Conservation (phyloP, 495 filamentous ascomycete genomes). For the Lasiosphaeria hispida region DNA sequence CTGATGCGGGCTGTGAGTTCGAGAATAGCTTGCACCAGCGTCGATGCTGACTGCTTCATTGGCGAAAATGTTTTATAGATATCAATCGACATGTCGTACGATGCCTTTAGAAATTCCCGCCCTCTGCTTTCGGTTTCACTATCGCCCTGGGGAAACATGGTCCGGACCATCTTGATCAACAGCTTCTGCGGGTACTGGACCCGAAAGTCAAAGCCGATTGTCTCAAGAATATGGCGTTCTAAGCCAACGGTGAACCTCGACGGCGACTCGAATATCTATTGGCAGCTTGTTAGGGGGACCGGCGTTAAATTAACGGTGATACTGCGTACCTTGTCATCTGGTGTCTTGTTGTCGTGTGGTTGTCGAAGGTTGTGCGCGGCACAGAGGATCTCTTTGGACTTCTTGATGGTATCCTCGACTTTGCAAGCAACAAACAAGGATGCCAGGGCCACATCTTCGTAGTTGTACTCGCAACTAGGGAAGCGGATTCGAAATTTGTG, state of each 20-base stretch:
- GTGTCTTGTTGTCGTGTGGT: constrained; percentile 68
- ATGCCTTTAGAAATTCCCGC: constrained; percentile 54
- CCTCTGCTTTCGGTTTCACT: constrained; percentile 14
- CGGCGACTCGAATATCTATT: constrained; percentile 71
- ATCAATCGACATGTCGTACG: constrained; percentile 81
- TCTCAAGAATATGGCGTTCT: constrained; percentile 92
- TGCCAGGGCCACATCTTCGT: constrained; percentile 76
- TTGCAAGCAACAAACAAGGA: constrained; percentile 92
- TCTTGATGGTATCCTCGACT: constrained; percentile 96
- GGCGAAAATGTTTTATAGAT: constrained; percentile 90
- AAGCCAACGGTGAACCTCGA: constrained; percentile 79
- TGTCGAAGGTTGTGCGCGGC: constrained; percentile 83
- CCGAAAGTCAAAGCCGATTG: constrained; percentile 91
- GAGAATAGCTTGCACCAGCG: constrained; percentile 76
- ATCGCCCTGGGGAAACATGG: constrained; percentile 37
- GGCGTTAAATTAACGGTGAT: neutral
- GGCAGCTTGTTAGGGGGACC: neutral
- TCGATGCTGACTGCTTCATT: constrained; percentile 76
- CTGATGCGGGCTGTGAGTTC: constrained; percentile 73
- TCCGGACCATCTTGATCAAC: constrained; percentile 69
- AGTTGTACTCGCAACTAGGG: constrained; percentile 67
- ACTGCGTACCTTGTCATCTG: constrained; percentile 71
- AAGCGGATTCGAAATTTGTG: constrained; percentile 84
- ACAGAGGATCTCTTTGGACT: constrained; percentile 88
- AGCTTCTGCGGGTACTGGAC: constrained; percentile 82